Conservation (phyloP, 2,329 filamentous ascomycete species). For the Claviceps sp. region DNA sequence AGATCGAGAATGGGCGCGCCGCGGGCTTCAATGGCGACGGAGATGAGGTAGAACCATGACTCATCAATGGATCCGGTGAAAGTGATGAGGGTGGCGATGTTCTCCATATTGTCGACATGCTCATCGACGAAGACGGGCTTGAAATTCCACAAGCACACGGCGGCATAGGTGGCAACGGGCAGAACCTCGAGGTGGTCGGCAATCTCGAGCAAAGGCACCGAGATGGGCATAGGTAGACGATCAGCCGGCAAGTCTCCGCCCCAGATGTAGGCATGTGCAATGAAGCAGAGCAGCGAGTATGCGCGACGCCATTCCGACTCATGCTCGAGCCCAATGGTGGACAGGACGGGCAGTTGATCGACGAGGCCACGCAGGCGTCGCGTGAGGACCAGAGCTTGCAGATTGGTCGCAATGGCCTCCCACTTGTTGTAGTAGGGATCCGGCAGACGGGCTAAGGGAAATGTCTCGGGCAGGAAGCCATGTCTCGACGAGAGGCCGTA, state of each 20-base stretch:
- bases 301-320: constrained; percentile 89
- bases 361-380: constrained; percentile 70
- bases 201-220: constrained; percentile 66
- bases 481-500: constrained; percentile 67
- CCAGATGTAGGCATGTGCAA: constrained; percentile 94
- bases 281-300: constrained; percentile 80
- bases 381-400: constrained; percentile 77
- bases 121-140: constrained; percentile 80
- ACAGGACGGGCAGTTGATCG: constrained; percentile 69
- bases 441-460: constrained; percentile 67
- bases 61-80: constrained; percentile 93
- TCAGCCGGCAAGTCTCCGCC: constrained; percentile 74
- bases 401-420: constrained; percentile 75
- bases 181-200: constrained; percentile 72
- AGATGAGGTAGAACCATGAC: constrained; percentile 97
- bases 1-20: constrained; percentile 76
- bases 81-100: constrained; percentile 75
- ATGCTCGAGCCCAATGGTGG: constrained; percentile 65
- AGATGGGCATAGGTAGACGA: constrained; percentile 64
- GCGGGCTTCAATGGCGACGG: constrained; percentile 86
- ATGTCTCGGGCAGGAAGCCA: constrained; percentile 76
- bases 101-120: constrained; percentile 68
- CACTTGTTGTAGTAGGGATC: constrained; percentile 91
- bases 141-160: constrained; percentile 91
- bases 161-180: constrained; percentile 87